A percentile compares a stretch with the other conserved stretches of the same genome.
phyloP scores from a whole-genome alignment of 768 basidiomycete genomes.

The Lactarius evosmus region DNA sequence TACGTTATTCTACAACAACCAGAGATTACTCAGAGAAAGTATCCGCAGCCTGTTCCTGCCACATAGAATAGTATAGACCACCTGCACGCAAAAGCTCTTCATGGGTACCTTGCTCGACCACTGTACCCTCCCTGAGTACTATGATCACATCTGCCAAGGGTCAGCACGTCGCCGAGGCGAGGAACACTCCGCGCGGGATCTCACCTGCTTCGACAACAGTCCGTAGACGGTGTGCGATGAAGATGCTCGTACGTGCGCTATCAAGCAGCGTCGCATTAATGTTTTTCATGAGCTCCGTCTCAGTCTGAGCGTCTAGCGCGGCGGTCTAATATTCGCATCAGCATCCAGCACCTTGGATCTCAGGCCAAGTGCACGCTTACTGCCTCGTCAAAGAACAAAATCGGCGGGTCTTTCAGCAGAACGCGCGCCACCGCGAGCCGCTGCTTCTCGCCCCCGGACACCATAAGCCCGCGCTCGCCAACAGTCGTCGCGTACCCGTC shows the following conservation, averaged over 20 bases:
- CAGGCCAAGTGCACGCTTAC: conserved; percentile 44
- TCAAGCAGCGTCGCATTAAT: conserved; percentile 77
- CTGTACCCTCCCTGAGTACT: conserved; percentile 85
- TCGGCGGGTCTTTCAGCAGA: conserved; percentile 90
- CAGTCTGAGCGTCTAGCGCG: conserved; percentile 92
- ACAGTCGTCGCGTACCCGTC: conserved; percentile 89
- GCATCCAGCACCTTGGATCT: not conserved
- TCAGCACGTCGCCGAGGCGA: not conserved
- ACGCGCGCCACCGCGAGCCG: conserved; percentile 90
- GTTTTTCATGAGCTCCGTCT: conserved; percentile 92
- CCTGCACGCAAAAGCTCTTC: conserved; percentile 70
- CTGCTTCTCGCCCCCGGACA: conserved; percentile 98
- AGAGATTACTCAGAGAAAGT: conserved; percentile 16
- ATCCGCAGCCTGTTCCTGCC: conserved; percentile 63
- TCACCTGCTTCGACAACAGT: conserved; percentile 88
- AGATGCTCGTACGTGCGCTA: conserved; percentile 86
- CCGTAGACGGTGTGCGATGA: conserved; percentile 90
- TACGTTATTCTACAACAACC: conserved; percentile 18
- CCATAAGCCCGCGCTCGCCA: conserved; percentile 96
- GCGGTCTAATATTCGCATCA: conserved; percentile 62
- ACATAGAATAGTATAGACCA: conserved; percentile 79
- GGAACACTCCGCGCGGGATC: conserved; percentile 28
- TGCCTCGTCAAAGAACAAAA: conserved; percentile 98
- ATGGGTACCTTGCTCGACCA: conserved; percentile 93
- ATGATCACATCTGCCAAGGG: conserved; percentile 74